Percentiles rank a stretch among this genome's conserved stretches.
Evolutionary conservation across 148 eudicot species (phyloP).

Genomic region (Arbutus unedo): DNA sequence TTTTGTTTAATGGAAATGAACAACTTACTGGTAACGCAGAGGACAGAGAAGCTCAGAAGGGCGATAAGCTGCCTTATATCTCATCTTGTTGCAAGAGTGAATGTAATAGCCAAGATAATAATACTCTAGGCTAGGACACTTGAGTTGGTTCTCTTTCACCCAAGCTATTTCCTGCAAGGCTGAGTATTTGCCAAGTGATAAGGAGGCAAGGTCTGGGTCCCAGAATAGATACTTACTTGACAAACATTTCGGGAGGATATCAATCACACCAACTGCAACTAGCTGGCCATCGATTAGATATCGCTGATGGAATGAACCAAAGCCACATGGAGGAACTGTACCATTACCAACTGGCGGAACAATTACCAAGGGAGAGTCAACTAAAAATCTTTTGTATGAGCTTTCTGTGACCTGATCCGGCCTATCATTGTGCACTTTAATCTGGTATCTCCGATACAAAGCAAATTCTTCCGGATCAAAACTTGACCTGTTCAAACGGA

Average conservation of each 20-base stretch:
- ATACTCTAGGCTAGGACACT: conserved; percentile 80
- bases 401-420: conserved; percentile 59
- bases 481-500: conserved; percentile 62
- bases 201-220: conserved; percentile 87
- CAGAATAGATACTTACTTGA: conserved; percentile 95
- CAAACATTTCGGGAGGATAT: conserved; percentile 91
- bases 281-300: conserved; percentile 78
- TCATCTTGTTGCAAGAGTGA: conserved; percentile 94
- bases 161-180: conserved; percentile 84
- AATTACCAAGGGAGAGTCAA: conserved; percentile 75
- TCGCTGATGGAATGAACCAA: conserved; percentile 98
- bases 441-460: conserved; percentile 77
- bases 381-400: conserved; percentile 77
- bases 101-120: conserved; percentile 98
- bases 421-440: conserved; percentile 74
- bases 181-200: conserved; percentile 85
- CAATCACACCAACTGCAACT: conserved; percentile 95
- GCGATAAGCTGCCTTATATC: conserved; percentile 89
- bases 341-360: conserved; percentile 55
- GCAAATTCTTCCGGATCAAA: conserved; percentile 88
- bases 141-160: conserved; percentile 64
- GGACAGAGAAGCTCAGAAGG: conserved; percentile 99
- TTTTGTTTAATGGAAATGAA: conserved; percentile 10
- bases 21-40: conserved; percentile 82
- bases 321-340: conserved; percentile 83